Evolutionary conservation across 2,329 filamentous ascomycete species (phyloP), one percentile per base, ranked within the genome.

Genomic region (Cordyceps cicadae): DNA sequence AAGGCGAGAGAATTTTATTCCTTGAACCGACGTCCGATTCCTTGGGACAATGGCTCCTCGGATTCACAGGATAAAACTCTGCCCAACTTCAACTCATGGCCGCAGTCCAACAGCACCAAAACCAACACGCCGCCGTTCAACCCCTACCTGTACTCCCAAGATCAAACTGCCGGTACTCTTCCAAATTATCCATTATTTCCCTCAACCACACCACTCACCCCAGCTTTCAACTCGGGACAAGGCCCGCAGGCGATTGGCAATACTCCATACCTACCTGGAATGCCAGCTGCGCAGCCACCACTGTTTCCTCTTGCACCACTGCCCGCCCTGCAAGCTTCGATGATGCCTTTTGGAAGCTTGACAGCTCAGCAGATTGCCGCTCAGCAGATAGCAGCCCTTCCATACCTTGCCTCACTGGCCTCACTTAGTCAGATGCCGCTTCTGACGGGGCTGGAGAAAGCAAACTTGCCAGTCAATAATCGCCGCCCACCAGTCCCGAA

Each of bases 401-500:
- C 57, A 24, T 59, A 52, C 26, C 50, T 59, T 17, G 49, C 50
- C 24, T 53, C 48, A 6, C 49, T 59, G 9, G 49, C 57, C 29
- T 37, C 57, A 17, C 50, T 59, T 8, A 39, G 49, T 14, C 54
- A 19, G 8, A 12, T 43, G 6, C 56, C 46, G 32, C 29, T 57
- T 45, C 45, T 57, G 32, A n/a, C 14, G 3, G 54, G 32, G 19
- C 19, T 49, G 12, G 49, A 52, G 19, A 59, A 48, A 24, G 24
- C 58, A 7, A 43, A 19, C 9, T n/a, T 29, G 19, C 3, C 37
- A 19, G 15, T 26, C 43, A 46, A 48, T 21, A 29, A 15, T 6
- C 34, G 45, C 32, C 43, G 51, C 21, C 58, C 57, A 6, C 69
- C 68, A 12, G 73, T 72, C 45, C 70, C 69, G 4, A 80, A 80